These are phyloP conservation scores for Phyllostachys edulis DNA, from an alignment of 176 grass and related monocot genomes.

Conservation along the genomic window DNA sequence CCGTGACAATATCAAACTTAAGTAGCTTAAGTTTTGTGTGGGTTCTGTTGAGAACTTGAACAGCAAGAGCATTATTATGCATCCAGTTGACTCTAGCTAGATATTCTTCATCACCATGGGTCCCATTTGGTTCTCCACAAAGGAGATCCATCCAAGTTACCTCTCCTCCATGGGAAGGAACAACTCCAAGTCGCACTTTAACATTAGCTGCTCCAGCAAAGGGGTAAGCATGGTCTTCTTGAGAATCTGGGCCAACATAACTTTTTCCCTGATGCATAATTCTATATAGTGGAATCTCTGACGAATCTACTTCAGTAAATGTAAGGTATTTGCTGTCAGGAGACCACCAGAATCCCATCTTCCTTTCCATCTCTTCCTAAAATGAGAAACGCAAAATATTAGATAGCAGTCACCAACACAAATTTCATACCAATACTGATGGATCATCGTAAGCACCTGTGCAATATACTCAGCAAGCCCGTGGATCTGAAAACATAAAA, in stretches of 20 bases:
- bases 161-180: slow-evolving; percentile 68
- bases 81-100: slow-evolving; percentile 95
- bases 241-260: slow-evolving; percentile 73
- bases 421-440: slow-evolving; percentile 19
- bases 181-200: slow-evolving; percentile 82
- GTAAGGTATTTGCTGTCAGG: slow-evolving; percentile 86
- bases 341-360: slow-evolving; percentile 99
- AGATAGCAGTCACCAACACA: slow-evolving; percentile 5
- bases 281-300: slow-evolving; percentile 90
- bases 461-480: slow-evolving; percentile 97
- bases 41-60: slow-evolving; percentile 88
- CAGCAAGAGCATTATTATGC: slow-evolving; percentile 72
- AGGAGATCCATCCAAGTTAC: slow-evolving; percentile 94
- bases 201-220: slow-evolving; percentile 94
- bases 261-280: slow-evolving; percentile 99
- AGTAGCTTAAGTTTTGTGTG: slow-evolving; percentile 88
- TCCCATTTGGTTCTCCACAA: slow-evolving; percentile 55
- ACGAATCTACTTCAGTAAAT: slow-evolving; percentile 90
- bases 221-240: slow-evolving; percentile 97
- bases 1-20: slow-evolving; percentile 77
- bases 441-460: slow-evolving; percentile 57
- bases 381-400: slow-evolving; percentile 39
- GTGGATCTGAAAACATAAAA: slow-evolving; percentile 83
- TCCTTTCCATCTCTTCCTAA: slow-evolving; percentile 99
- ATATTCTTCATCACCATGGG: slow-evolving; percentile 78